Base-by-base conservation (phyloP, 2,329 filamentous ascomycete species). In the Cercospora citrullina region DNA sequence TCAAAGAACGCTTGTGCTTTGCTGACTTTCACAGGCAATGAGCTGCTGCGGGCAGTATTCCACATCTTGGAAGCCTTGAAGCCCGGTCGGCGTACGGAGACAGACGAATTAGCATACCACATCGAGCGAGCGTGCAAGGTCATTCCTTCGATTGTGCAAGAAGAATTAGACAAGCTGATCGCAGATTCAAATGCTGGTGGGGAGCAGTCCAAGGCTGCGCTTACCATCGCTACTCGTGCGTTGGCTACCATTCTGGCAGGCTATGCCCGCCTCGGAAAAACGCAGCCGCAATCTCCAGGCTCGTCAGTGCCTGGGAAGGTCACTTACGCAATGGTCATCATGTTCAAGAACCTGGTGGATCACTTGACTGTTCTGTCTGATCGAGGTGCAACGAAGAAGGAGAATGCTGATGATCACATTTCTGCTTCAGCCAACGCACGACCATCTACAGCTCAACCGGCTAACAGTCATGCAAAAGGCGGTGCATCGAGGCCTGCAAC, bases 281-380 rank as follows among this genome's bases (percentile, higher is more conserved):
- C 67, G n/a, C 42, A 67, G 5, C 64, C 67, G 33, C 39, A 26
- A 12, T 26, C 57, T 28, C 23, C 26, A 68, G 70, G 14, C 36
- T 28, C 55, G 0, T 28, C 63, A 26, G 51, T 71, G 5, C 69
- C 68, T n/a, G 74, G 75, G 8, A 69, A 71, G 36, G 72, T 74
- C 28, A 71, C 73, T 4, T 75, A 78, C 58, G 74, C 74, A 8
- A 70, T 74, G 12, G 74, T 80, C 10, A 73, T 76, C 3, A 80
- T 80, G 76, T 83, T 81, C 73, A 77, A 76, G 2, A 68, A 66
- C 5, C 70, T 80, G 0, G 70, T 84, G 8, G 60, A 60, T 69
- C 36, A 74, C 71, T 55, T 78, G 77, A 26, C 68, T 18, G 18
- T 53, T 5, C 45, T 73, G 14, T 68, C 72, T 7, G 60, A 60